phyloP scores from a whole-genome alignment of 1,139 yeast species.

The Chernovozyma sophiae-reginae region DNA sequence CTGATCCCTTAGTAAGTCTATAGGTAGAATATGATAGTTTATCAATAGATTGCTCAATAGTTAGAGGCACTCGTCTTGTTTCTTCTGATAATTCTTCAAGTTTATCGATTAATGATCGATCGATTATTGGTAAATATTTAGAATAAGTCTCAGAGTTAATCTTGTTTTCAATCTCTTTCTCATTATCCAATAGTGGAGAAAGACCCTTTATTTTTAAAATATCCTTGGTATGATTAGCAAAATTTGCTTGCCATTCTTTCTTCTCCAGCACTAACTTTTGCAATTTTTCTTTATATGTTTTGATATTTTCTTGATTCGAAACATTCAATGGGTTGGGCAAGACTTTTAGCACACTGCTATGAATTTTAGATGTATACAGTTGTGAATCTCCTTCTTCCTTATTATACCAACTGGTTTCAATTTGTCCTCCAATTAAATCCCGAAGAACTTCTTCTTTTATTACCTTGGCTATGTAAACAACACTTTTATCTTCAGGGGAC shows the following conservation, averaged over 20 bases:
- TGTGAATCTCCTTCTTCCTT: slow-evolving; percentile 15
- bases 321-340: slow-evolving; percentile 58
- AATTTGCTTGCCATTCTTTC: slow-evolving; percentile 43
- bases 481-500: slow-evolving; percentile 32
- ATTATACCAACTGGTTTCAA: slow-evolving; percentile 67
- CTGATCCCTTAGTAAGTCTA: slow-evolving; percentile 18
- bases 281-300: slow-evolving; percentile 43
- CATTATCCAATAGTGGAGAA: slow-evolving; percentile 8
- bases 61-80: slow-evolving; percentile 11
- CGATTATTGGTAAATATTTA: not conserved
- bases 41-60: slow-evolving; percentile 22
- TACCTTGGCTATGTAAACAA: slow-evolving; percentile 53
- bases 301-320: slow-evolving; percentile 44
- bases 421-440: slow-evolving; percentile 55
- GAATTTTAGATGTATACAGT: slow-evolving; percentile 1
- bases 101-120: slow-evolving; percentile 3
- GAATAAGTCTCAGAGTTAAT: not conserved
- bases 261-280: slow-evolving; percentile 43
- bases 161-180: not conserved
- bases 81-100: slow-evolving; percentile 10
- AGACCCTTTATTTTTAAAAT: slow-evolving; percentile 6
- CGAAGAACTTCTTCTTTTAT: slow-evolving; percentile 62
- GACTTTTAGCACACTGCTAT: slow-evolving; percentile 9
- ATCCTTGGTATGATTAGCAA: slow-evolving; percentile 17
- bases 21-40: slow-evolving; percentile 19